Base-by-base conservation (phyloP, 345 rosid species). In the Citrus inodora region DNA sequence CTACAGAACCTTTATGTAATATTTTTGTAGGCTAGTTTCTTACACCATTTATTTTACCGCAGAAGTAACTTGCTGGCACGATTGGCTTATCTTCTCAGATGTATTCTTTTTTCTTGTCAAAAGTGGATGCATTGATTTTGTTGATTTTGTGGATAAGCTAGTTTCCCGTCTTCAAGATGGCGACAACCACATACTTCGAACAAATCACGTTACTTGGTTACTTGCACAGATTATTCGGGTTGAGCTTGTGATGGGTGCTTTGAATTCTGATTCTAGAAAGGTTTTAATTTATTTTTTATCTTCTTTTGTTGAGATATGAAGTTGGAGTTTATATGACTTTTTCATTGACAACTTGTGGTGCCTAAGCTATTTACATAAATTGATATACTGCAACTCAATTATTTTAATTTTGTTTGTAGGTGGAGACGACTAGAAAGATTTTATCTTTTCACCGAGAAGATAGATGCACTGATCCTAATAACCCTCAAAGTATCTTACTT, bases 191-290 rank as follows among this genome's bases (percentile, higher is more conserved):
- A 83, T 96, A 86, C 97, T 96, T 84, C 95, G 89, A 73, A 96
- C 99, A 62, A 96, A 96, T 92, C 99, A 94, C 80, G 98, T 96
- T 74, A 94, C 99, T 33, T 94, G 99, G 99, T 88, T 96, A 83
- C 87, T 96, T 82, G 92, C 97, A 33, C 95, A 90, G 88, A 87
- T 96, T 78, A 94, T 92, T 74, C 90, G 97, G 74, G 88, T 89
- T 73, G 98, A 94, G 83, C 91, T 87, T 77, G 98, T 96, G 86
- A 85, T 88, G 87, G 82, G 76, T 82, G 97, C 98, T 68, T 87
- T 96, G 87, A 91, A 83, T 79, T 72, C 84, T 51, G 98, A 96
- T 86, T 66, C 95, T 66, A 90, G 94, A 88, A 94, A 92, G 99
- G 99, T 96, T 72, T 65, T 65, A 5, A 16, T 30, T 32, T 64